A percentile compares a stretch with the other conserved stretches of the same genome.
Evolutionary conservation across 75 land plant species (phyloP).

Genomic region (Pseudotsuga menziesii): DNA sequence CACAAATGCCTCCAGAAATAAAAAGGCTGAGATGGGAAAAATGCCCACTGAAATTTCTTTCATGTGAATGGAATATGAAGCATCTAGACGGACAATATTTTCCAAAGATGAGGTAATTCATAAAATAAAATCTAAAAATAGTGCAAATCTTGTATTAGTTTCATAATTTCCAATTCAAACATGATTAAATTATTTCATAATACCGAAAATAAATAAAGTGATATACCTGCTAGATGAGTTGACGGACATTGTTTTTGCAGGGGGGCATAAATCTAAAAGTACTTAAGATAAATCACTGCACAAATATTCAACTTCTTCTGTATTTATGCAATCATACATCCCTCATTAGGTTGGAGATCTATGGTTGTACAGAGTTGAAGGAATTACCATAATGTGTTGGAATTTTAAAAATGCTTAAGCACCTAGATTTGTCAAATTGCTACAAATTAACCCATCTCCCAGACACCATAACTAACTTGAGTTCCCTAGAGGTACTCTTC

Average conservation of each 20-base stretch:
- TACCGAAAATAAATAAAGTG: neutral
- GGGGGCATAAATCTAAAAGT: slow-evolving; percentile 3
- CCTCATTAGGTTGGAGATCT: slow-evolving; percentile 12
- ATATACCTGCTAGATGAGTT: neutral
- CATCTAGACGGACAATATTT: no score
- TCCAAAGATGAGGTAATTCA: no score
- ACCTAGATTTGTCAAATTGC: slow-evolving; percentile 24
- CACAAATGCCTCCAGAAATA: neutral
- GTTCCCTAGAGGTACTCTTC: slow-evolving; percentile 12
- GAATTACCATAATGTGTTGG: slow-evolving; percentile 17
- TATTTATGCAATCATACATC: neutral
- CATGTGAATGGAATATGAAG: slow-evolving; percentile 4
- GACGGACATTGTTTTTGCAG: neutral
- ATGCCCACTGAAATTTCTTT: neutral
- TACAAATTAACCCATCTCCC: slow-evolving; percentile 13
- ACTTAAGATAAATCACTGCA: slow-evolving; percentile 7
- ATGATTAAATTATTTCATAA: neutral
- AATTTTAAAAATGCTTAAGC: slow-evolving; percentile 13
- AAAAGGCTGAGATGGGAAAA: slow-evolving; percentile 9
- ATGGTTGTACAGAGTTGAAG: slow-evolving; percentile 13
- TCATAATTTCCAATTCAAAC: neutral
- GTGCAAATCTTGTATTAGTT: neutral
- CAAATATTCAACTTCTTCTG: slow-evolving; percentile 1
- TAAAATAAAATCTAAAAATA: no score
- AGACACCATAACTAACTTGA: slow-evolving; percentile 4